Conservation (phyloP, 257 asterid genomes). For the Haberlea rhodopensis region DNA sequence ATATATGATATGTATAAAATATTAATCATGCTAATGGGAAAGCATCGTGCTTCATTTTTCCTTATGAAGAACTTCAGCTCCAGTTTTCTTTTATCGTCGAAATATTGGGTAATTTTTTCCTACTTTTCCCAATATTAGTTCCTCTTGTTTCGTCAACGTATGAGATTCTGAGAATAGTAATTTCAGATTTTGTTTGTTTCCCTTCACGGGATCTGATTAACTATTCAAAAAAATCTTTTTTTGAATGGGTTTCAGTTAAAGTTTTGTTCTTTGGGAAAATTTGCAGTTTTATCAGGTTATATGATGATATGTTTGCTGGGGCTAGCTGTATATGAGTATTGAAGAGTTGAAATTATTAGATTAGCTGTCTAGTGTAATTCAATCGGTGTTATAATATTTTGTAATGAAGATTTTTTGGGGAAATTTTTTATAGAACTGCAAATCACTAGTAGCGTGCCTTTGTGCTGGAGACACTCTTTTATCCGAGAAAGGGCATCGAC, state of each 20-base stretch:
- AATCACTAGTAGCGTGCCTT: background rate
- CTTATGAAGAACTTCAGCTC: background rate
- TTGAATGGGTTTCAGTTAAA: slow-evolving; percentile 13
- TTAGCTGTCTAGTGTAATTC: background rate
- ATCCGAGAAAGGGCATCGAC: background rate
- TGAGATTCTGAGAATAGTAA: background rate
- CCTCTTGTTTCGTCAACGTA: background rate
- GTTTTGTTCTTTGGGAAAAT: background rate
- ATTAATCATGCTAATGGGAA: slow-evolving; percentile 18
- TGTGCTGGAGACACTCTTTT: background rate
- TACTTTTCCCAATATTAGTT: background rate
- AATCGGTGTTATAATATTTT: too few species aligned
- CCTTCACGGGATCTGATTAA: slow-evolving; percentile 28
- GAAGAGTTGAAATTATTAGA: background rate
- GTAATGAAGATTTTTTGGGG: background rate
- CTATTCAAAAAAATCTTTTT: background rate
- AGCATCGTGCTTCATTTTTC: background rate
- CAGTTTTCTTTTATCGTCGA: background rate
- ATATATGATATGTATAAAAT: too few species aligned
- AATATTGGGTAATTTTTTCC: slow-evolving; percentile 28
- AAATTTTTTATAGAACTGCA: too few species aligned
- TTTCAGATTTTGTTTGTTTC: slow-evolving; percentile 1
- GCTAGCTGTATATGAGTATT: slow-evolving; percentile 8
- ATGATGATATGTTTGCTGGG: slow-evolving; percentile 10
- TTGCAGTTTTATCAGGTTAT: background rate